These are phyloP conservation scores for Trichopus zeylanicus DNA, from an alignment of 116 monocot species.

Conservation along the genomic window DNA sequence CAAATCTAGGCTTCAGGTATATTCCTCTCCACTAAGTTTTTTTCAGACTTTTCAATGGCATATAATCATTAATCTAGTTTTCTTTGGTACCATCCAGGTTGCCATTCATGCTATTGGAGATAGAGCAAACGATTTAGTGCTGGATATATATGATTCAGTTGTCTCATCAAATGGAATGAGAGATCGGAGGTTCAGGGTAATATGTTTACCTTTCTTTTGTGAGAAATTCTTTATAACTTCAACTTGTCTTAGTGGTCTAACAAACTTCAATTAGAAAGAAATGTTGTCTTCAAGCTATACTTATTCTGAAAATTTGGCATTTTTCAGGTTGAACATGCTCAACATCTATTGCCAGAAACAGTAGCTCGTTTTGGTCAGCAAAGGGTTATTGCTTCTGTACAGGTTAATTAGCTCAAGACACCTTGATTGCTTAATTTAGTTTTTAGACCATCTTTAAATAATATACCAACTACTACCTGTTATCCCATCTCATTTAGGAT, in stretches of 20 bases:
- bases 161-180: slow-evolving; percentile 48
- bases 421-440: too few species aligned
- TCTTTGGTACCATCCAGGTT: slow-evolving; percentile 38
- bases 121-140: slow-evolving; percentile 89
- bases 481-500: neutral
- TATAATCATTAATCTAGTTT: neutral
- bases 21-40: neutral
- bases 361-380: slow-evolving; percentile 63
- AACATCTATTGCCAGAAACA: slow-evolving; percentile 62
- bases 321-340: slow-evolving; percentile 91
- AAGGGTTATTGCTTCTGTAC: slow-evolving; percentile 78
- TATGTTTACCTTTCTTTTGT: slow-evolving; percentile 3
- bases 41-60: neutral
- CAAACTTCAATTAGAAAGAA: too few species aligned
- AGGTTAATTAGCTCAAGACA: too few species aligned
- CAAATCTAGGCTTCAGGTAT: slow-evolving; percentile 79
- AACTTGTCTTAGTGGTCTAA: neutral
- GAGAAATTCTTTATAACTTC: neutral
- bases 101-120: slow-evolving; percentile 99
- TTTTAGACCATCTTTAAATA: too few species aligned
- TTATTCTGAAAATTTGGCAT: neutral
- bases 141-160: slow-evolving; percentile 55
- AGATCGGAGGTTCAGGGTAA: slow-evolving; percentile 90
- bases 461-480: neutral
- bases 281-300: too few species aligned